phyloP scores from a whole-genome alignment of 2,329 filamentous ascomycete species.

The Botryotinia convoluta region DNA sequence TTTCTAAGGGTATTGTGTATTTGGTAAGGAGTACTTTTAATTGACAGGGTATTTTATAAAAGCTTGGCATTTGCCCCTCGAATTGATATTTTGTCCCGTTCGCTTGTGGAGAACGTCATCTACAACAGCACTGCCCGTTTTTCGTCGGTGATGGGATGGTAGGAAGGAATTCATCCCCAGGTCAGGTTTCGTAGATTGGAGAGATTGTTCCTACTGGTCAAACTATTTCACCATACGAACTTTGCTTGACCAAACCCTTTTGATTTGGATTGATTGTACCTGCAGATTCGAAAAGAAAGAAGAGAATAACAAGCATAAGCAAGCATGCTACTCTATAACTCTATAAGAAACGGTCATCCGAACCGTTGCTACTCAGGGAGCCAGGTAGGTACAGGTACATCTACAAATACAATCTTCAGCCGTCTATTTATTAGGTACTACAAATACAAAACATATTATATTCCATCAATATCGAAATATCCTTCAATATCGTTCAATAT shows the following conservation, averaged over 20 bases:
- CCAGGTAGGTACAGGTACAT: background rate
- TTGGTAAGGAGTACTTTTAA: background rate
- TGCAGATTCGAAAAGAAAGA: background rate
- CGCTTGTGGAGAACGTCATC: constrained; percentile 8
- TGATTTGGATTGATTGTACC: background rate
- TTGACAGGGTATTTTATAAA: background rate
- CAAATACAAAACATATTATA: background rate
- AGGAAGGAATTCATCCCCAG: background rate
- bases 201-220: background rate
- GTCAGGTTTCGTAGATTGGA: background rate
- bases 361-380: background rate
- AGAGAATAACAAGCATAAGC: background rate
- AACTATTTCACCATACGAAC: background rate
- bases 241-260: background rate
- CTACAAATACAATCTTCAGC: background rate
- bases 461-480: background rate
- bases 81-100: background rate
- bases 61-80: background rate
- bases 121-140: background rate
- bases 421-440: background rate
- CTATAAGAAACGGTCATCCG: background rate
- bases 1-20: background rate
- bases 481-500: background rate
- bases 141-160: background rate
- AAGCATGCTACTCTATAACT: too few relatives aligned